phyloP scores from a whole-genome alignment of 225 moss, liverwort and hornwort species.

The Thuidium tamariscinum region DNA sequence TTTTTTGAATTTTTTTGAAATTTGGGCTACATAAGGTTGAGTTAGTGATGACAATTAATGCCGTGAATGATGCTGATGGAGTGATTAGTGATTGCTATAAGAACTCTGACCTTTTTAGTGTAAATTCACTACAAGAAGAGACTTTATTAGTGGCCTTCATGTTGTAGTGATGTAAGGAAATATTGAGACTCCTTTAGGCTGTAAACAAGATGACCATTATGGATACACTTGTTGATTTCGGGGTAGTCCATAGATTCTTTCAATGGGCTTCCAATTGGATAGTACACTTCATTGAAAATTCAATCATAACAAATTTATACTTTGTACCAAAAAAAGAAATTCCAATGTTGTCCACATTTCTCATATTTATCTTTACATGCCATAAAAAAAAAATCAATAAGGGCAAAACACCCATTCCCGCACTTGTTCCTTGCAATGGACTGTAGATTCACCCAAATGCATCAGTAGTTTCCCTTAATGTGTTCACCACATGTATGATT shows the following conservation, averaged over 20 bases:
- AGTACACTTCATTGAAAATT: neutral
- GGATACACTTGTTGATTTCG: neutral
- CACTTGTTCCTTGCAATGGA: too few relatives aligned
- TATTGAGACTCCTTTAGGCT: neutral
- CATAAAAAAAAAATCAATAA: too few relatives aligned
- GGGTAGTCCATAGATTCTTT: fast-evolving
- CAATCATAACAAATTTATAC: neutral
- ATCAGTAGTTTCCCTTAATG: too few relatives aligned
- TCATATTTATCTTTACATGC: too few relatives aligned
- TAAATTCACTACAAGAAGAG: neutral
- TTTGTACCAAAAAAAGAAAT: neutral
- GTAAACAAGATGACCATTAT: neutral
- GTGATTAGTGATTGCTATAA: neutral
- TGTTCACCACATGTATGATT: too few relatives aligned
- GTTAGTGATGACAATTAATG: neutral
- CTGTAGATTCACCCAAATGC: too few relatives aligned
- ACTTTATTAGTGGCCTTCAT: neutral
- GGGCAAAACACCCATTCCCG: too few relatives aligned
- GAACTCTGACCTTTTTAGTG: neutral
- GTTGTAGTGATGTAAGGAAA: neutral
- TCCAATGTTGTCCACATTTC: neutral
- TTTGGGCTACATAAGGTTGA: neutral
- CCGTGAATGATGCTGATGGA: neutral
- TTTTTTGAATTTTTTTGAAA: too few relatives aligned
- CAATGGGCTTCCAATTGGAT: neutral